Percentiles rank a stretch among this genome's conserved stretches.
Conservation (phyloP, 2,329 filamentous ascomycete genomes). For the Venturia nashicola region DNA sequence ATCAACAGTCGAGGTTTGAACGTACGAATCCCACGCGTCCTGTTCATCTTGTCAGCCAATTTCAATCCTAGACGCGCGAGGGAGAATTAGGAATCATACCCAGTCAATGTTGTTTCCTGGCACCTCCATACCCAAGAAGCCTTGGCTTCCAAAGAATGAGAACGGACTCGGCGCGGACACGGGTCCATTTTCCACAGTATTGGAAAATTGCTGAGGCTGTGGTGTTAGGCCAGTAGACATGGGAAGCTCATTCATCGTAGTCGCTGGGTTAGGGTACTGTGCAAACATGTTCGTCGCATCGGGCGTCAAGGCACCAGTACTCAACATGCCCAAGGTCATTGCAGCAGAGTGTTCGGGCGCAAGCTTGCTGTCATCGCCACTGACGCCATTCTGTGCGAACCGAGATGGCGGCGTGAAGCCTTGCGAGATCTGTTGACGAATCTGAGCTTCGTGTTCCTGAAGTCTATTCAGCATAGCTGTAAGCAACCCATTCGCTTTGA, state of each 20-base stretch:
- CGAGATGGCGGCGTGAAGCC: constrained; percentile 17
- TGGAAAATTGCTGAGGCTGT: constrained; percentile 17
- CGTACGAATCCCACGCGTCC: constrained; percentile 59
- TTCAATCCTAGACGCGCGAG: constrained; percentile 11
- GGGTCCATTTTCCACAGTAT: constrained; percentile 18
- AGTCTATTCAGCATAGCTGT: constrained; percentile 76
- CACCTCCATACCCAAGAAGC: constrained; percentile 42
- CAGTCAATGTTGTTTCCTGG: constrained; percentile 45
- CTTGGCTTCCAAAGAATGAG: constrained; percentile 36
- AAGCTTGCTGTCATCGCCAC: constrained; percentile 41
- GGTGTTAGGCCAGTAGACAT: not conserved
- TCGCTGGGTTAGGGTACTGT: constrained; percentile 14
- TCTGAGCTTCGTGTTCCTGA: constrained; percentile 33
- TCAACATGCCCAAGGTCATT: constrained; percentile 59
- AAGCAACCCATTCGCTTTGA: constrained; percentile 72
- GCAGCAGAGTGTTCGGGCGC: constrained; percentile 51
- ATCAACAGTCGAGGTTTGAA: constrained; percentile 30
- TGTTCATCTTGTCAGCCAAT: constrained; percentile 18
- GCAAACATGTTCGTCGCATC: constrained; percentile 25
- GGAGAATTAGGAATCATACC: constrained; percentile 33
- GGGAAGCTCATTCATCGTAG: not conserved
- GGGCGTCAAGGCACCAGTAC: constrained; percentile 47
- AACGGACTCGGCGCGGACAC: constrained; percentile 40
- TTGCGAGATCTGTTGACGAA: constrained; percentile 14
- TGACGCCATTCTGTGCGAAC: constrained; percentile 13